A percentile compares a stretch with the other conserved stretches of the same genome.
These are phyloP conservation scores for Fusarium brachygibbosum DNA, from an alignment of 2,329 filamentous ascomycete genomes.

Conservation along the genomic window DNA sequence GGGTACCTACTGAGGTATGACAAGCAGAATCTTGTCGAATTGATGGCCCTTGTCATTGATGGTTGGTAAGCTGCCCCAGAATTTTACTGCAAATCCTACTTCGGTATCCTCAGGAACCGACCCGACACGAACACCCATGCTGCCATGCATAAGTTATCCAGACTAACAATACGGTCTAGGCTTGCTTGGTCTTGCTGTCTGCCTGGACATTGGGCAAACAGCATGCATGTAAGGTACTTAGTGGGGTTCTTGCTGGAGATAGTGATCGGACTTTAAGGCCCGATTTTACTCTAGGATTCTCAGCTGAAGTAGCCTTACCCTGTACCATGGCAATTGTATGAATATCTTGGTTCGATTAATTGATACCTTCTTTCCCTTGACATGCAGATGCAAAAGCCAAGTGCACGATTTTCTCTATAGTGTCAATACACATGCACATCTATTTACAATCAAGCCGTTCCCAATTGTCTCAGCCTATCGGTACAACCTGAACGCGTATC, in stretches of 20 bases:
- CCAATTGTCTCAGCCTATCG: background rate
- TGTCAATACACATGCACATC: background rate
- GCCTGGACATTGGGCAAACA: background rate
- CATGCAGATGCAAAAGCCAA: background rate
- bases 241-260: slow-evolving; percentile 28
- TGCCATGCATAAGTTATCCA: background rate
- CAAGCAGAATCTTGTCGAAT: slow-evolving; percentile 41
- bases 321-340: background rate
- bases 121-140: slow-evolving; percentile 22
- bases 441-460: background rate
- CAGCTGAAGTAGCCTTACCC: slow-evolving; percentile 8
- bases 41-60: slow-evolving; percentile 24
- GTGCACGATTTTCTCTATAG: background rate
- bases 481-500: background rate
- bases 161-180: slow-evolving; percentile 20
- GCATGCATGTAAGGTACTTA: slow-evolving; percentile 1
- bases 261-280: slow-evolving; percentile 22
- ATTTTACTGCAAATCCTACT: slow-evolving; percentile 30
- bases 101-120: slow-evolving; percentile 10
- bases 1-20: slow-evolving; percentile 8
- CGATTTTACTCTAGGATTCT: background rate
- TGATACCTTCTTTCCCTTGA: background rate
- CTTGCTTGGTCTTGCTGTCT: background rate
- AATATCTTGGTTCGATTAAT: background rate
- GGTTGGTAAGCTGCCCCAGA: slow-evolving; percentile 43